phyloP scores from a whole-genome alignment of 345 rosid species.

The Trapa incisa region DNA sequence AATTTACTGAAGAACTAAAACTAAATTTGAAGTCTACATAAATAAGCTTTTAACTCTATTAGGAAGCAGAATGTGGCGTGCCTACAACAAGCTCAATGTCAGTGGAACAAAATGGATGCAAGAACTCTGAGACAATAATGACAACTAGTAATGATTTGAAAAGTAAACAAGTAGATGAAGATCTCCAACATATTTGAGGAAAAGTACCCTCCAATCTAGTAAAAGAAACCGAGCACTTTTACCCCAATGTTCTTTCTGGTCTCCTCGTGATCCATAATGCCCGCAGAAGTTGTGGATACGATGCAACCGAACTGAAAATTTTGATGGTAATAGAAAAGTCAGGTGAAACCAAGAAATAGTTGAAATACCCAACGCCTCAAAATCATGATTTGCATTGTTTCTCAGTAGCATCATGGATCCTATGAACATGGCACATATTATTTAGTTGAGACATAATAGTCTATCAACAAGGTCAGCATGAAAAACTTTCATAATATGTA shows the following conservation, averaged over 20 bases:
- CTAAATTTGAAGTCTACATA: not conserved
- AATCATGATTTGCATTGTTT: not conserved
- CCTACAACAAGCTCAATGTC: not conserved
- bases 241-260: conserved; percentile 16
- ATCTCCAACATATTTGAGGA: not conserved
- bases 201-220: conserved; percentile 5
- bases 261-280: conserved; percentile 24
- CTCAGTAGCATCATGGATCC: not conserved
- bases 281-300: conserved; percentile 19
- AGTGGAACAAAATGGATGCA: not conserved
- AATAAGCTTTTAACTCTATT: not conserved
- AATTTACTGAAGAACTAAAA: not conserved
- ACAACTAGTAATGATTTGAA: not conserved
- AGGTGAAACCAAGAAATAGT: not conserved
- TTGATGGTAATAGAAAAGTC: not conserved
- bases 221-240: conserved; percentile 17
- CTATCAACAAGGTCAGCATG: not conserved
- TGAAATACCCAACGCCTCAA: not conserved
- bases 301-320: conserved; percentile 19
- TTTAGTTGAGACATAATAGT: not conserved
- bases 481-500: not conserved
- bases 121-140: not conserved
- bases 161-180: not conserved
- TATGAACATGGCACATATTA: not conserved
- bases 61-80: not conserved